Conservation (phyloP, 306 rosid species). For the Rosa multiflora region DNA sequence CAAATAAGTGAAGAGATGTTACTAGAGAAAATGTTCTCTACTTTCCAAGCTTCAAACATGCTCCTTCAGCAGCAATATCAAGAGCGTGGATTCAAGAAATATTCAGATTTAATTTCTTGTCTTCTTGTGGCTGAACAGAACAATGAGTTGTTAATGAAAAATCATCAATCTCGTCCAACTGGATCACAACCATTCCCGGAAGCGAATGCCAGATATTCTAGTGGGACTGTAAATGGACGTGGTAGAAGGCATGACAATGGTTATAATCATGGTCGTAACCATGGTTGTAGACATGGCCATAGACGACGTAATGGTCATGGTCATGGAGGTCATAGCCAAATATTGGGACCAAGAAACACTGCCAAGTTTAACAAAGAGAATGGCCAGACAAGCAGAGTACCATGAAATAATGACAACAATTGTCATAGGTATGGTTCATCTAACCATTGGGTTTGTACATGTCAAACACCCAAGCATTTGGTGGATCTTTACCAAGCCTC, state of each 20-base stretch:
- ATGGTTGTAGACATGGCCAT: too few relatives aligned
- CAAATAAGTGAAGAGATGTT: not conserved
- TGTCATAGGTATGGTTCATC: not conserved
- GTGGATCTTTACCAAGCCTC: constrained; percentile 6
- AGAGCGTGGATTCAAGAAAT: not conserved
- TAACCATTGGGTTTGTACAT: not conserved
- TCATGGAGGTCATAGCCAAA: not conserved
- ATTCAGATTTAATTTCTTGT: not conserved
- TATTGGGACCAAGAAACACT: too few relatives aligned
- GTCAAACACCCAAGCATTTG: not conserved
- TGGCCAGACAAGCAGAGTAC: not conserved
- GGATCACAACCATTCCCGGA: not conserved
- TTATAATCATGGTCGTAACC: too few relatives aligned
- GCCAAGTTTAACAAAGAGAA: not conserved
- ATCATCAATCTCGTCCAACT: not conserved
- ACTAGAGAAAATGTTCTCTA: not conserved
- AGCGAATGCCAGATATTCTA: not conserved
- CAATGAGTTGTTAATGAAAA: not conserved
- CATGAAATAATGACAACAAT: not conserved
- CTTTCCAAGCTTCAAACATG: not conserved
- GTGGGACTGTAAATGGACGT: not conserved
- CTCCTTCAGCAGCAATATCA: not conserved
- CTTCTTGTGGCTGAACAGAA: not conserved
- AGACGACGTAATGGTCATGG: not conserved
- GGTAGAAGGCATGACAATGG: not conserved